Percentiles rank a stretch among this genome's conserved stretches.
Conservation (phyloP, 73 alveolate genomes). For the Symbiodinium pilosum region DNA sequence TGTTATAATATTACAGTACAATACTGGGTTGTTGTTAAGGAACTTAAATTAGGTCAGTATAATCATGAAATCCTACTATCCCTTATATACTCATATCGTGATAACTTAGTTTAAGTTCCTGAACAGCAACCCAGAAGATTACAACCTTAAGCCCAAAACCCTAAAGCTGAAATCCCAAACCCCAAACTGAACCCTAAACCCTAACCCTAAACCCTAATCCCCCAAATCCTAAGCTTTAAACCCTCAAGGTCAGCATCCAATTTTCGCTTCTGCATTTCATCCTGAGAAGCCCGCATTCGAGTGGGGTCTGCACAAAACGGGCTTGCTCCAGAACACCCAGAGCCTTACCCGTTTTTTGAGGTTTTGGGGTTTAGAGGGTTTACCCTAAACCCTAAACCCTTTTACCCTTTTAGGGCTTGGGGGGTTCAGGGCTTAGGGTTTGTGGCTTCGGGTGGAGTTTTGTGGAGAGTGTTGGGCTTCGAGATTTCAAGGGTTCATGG, state of each 20-base stretch:
- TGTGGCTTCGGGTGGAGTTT: no score
- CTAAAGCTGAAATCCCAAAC: background rate
- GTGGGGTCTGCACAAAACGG: conserved; percentile 61
- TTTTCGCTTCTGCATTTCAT: background rate
- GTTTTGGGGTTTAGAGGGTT: background rate
- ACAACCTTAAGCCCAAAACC: background rate
- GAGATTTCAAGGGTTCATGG: no score
- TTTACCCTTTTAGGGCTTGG: no score
- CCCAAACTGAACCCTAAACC: background rate
- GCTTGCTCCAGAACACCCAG: conserved; percentile 84
- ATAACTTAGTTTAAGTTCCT: no score
- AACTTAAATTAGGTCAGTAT: no score
- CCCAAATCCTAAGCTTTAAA: background rate
- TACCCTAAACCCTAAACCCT: no score
- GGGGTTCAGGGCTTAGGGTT: background rate
- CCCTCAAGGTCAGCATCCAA: background rate
- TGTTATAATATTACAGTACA: no score
- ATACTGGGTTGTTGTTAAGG: no score
- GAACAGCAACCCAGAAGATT: no score
- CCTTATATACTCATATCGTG: no score
- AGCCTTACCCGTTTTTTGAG: background rate
- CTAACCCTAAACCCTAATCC: background rate
- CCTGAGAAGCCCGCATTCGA: conserved; percentile 73
- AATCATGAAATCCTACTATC: no score
- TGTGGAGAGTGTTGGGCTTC: background rate